These are phyloP conservation scores for Penicillium cataractarum DNA, from an alignment of 495 filamentous ascomycete genomes.

Conservation along the genomic window DNA sequence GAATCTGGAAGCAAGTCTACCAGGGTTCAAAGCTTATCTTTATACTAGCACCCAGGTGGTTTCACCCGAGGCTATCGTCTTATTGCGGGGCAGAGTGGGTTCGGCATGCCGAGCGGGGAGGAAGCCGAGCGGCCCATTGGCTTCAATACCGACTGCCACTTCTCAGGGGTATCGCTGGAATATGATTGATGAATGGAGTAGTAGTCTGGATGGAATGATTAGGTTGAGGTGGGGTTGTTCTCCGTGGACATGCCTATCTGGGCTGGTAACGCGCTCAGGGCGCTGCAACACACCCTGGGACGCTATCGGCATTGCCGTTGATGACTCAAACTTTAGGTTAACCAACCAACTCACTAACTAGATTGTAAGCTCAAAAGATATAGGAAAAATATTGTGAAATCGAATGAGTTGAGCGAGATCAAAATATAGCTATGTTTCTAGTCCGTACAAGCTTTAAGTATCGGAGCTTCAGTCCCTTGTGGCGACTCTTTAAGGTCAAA, in stretches of 20 bases:
- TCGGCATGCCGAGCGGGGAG: conserved; percentile 37
- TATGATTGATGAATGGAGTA: conserved; percentile 9
- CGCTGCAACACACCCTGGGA: not conserved
- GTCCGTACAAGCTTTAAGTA: no score
- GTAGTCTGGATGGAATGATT: not conserved
- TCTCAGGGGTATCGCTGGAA: conserved; percentile 1
- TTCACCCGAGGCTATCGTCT: conserved; percentile 27
- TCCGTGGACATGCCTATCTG: conserved; percentile 12
- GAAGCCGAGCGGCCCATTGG: conserved; percentile 40
- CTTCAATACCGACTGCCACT: not conserved
- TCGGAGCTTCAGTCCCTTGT: no score
- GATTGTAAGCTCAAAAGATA: not conserved
- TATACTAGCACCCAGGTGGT: conserved; percentile 9
- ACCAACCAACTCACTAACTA: no score
- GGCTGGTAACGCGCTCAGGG: conserved; percentile 4
- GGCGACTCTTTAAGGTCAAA: no score
- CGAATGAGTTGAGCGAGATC: no score
- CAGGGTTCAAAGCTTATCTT: conserved; percentile 8
- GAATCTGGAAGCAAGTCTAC: not conserved
- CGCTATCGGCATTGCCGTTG: conserved; percentile 2
- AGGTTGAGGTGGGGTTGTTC: not conserved
- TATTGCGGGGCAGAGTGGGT: conserved; percentile 24
- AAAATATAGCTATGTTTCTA: no score
- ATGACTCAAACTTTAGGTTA: conserved; percentile 1
- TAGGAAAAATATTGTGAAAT: not conserved